Evolutionary conservation across 345 rosid genomes (phyloP), one percentile per base, ranked within the genome.

Genomic region (Salix suchowensis): DNA sequence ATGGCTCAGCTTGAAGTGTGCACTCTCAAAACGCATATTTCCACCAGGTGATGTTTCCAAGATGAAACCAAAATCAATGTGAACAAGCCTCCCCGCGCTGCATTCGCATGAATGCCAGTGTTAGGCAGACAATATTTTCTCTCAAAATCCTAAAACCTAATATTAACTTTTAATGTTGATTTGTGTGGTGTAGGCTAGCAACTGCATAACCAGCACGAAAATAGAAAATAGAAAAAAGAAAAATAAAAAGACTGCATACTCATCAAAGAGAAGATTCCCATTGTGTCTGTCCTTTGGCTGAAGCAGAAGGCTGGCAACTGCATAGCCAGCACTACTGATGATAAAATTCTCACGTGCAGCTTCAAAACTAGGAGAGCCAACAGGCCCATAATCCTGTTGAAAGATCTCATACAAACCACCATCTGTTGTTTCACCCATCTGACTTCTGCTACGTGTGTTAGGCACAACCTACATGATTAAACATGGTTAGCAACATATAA

Each of bases 221-320:
- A 34, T 34, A 34, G 61, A 34, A 34, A 5, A 34, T 34, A 34
- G 61, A 67, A 65, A 7, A 73, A 13, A 84, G 39, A 13, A 50
- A 26, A 65, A 28, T 61, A 23, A 72, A 52, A 65, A 30, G 24
- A 40, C 44, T 54, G 16, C 86, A 28, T 91, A 96, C 99, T 77
- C 86, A 80, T 96, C 98, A 77, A 96, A 96, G 70, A 96, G 98
- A 83, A 96, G 98, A 89, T 96, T 96, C 74, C 97, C 99, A 60
- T 96, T 96, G 88, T 96, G 98, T 80, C 99, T 89, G 85, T 96
- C 99, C 88, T 96, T 96, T 3, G 99, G 99, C 78, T 96, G 98
- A 71, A 96, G 98, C 76, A 96, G 79, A 70, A 96, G 97, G 81
- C 98, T 96, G 5, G 97, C 98, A 30, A 96, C 99, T 12, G 99